Base-by-base conservation (phyloP, 1,284 basidiomycete species). In the Cystobasidium slooffiae region DNA sequence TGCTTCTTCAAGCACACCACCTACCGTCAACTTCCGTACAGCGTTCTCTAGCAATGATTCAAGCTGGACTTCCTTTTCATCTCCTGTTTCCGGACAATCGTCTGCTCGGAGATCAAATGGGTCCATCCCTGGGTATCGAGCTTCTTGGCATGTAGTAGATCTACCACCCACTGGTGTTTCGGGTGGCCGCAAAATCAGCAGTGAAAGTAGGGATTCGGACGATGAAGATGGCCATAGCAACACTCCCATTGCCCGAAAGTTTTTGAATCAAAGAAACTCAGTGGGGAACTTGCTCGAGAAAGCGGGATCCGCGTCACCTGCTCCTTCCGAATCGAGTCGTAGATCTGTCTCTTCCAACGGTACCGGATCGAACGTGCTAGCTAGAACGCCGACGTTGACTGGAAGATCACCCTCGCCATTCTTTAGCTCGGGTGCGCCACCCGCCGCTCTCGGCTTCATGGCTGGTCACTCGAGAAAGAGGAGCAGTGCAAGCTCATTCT, bases 101-200 rank as follows among this genome's bases (percentile, higher is more conserved):
- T 63, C 44, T 4, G 41, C 47, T 22, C 62, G 62, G 6, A 46
- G 37, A 6, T 62, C 61, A 14, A 65, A 31, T 55, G 41, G 61
- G 14, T 70, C 67, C 4, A 39, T 46, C 9, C 5, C 39, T 31
- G 47, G 55, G 3, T 73, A 73, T 58, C 24, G 70, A 44, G 70
- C 70, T 46, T 65, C 62, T 18, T 73, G 70, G 70, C 70, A 73
- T 59, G 63, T 73, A 41, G 70, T 73, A 18, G 70, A 73, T 44
- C 63, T 73, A 44, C 70, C 70, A 24, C 20, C 44, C n/a, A 20
- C 47, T 20, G 46, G 43, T 7, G 14, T 37, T 61, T 44, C 59
- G 16, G 6, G 8, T 2, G 6, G 18, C 2, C 61, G 46, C 31
- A 68, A 46, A 44, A 52, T 58, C 20, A 68, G 53, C 58, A 41